Percentiles rank a stretch among this genome's conserved stretches.
phyloP scores from a whole-genome alignment of 305 asterid genomes.

The Fraxinus platypoda region DNA sequence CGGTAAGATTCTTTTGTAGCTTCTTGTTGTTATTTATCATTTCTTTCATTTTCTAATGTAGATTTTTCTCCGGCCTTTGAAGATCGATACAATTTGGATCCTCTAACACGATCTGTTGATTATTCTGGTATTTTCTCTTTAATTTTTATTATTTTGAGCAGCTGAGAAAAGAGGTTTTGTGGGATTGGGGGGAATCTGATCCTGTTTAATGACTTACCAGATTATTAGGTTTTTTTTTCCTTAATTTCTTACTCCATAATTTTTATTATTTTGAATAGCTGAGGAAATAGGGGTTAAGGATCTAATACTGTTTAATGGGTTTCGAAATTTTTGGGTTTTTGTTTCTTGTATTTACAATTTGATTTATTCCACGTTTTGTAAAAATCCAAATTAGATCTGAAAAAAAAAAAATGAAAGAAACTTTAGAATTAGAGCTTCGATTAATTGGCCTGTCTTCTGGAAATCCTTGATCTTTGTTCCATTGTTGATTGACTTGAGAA shows the following conservation, averaged over 20 bases:
- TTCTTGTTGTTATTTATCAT: background rate
- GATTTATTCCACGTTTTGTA: background rate
- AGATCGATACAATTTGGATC: constrained; percentile 20
- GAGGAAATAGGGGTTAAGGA: background rate
- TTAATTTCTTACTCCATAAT: background rate
- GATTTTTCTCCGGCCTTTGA: background rate
- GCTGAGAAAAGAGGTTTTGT: background rate
- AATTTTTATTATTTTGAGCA: constrained; percentile 3
- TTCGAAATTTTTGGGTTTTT: background rate
- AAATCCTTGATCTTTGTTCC: background rate
- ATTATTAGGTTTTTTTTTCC: background rate
- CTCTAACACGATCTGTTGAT: constrained; percentile 8
- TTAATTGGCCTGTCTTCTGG: background rate
- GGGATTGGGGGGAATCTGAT: background rate
- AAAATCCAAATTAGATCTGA: background rate
- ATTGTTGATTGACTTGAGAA: constrained; percentile 1
- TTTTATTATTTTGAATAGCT: background rate
- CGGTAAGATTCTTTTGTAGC: constrained; percentile 13
- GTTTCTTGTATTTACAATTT: background rate
- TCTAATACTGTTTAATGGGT: background rate
- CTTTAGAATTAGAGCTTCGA: background rate
- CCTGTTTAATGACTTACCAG: background rate
- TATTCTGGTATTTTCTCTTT: background rate
- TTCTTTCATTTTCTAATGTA: background rate
- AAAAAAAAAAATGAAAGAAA: too few species aligned